Evolutionary conservation across 768 basidiomycete genomes (phyloP), one percentile per base, ranked within the genome.

Genomic region (Leccinum sublutescens): DNA sequence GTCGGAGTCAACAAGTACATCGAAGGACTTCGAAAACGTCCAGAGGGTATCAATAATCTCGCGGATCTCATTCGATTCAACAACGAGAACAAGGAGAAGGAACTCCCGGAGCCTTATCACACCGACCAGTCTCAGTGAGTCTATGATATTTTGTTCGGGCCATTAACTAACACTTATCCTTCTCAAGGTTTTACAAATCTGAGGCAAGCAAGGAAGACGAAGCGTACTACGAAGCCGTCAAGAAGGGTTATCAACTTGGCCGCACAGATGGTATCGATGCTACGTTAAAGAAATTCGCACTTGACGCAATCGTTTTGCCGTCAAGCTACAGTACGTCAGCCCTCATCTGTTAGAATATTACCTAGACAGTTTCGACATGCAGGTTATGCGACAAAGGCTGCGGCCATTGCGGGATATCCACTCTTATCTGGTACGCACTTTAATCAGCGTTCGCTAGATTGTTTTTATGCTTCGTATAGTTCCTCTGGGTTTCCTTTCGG

Each of bases 11-110:
- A 82, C 56, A 71, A 71, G 25, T 87, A 82, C 56, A 79, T 80
- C 25, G 62, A 77, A 23, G 73, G 65, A 1, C 73, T 88, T 14
- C 60, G 80, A 11, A 67, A 79, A 43, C 83, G 84, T 43, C 86
- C 86, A 0, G 78, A 83, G 1, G 83, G 83, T 4, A 81, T 87
- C 23, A 76, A 78, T 34, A 80, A 66, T 34, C 77, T 88, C 1
- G 82, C 80, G 2, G 83, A 86, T 58, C 61, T 88, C 56, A 86
- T 88, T 45, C 69, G 68, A 19, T 87, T 86, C 70, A 79, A 88
- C 63, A 72, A 78, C 25, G 77, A 77, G 12, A 77, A 88, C 59
- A 76, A 80, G 8, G 71, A 75, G 4, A 74, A 82, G 29, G 87
- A 88, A 65, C 71, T 75, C 14, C 66, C 70, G 10, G 64, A 68